These are phyloP conservation scores for Diutina catenulata DNA, from an alignment of 1,139 yeast species.

Conservation along the genomic window DNA sequence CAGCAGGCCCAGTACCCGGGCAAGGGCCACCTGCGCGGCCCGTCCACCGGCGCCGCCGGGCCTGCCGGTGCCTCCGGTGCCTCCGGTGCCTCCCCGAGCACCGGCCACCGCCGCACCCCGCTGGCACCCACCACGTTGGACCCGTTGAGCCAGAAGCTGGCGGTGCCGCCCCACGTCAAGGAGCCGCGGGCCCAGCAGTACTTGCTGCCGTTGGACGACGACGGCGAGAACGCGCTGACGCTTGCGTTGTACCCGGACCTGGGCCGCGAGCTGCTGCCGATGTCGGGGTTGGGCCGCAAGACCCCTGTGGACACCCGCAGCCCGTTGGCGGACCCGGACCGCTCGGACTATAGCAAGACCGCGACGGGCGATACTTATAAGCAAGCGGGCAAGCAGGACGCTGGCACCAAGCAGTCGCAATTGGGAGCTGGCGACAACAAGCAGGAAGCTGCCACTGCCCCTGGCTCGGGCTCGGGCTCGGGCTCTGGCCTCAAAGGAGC, in stretches of 20 bases:
- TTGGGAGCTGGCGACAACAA: too few species aligned
- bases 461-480: too few species aligned
- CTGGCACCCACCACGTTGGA: not conserved
- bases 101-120: not conserved
- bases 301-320: not conserved
- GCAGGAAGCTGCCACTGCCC: too few species aligned
- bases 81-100: not conserved
- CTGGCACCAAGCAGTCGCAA: not conserved
- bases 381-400: not conserved
- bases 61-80: not conserved
- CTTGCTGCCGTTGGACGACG: not conserved
- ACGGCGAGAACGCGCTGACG: slow-evolving; percentile 3
- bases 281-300: not conserved
- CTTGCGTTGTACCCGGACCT: not conserved
- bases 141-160: not conserved
- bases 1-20: not conserved
- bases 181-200: not conserved
- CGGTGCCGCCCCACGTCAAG: not conserved
- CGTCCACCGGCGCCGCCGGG: not conserved
- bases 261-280: not conserved
- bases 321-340: not conserved
- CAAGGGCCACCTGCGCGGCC: not conserved
- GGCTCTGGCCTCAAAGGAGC: too few species aligned
- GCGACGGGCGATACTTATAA: slow-evolving; percentile 4
- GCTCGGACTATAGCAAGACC: not conserved